A percentile compares a stretch with the other conserved stretches of the same genome.
phyloP scores from a whole-genome alignment of 225 moss, liverwort and hornwort genomes.

The Rhytidiadelphus loreus region DNA sequence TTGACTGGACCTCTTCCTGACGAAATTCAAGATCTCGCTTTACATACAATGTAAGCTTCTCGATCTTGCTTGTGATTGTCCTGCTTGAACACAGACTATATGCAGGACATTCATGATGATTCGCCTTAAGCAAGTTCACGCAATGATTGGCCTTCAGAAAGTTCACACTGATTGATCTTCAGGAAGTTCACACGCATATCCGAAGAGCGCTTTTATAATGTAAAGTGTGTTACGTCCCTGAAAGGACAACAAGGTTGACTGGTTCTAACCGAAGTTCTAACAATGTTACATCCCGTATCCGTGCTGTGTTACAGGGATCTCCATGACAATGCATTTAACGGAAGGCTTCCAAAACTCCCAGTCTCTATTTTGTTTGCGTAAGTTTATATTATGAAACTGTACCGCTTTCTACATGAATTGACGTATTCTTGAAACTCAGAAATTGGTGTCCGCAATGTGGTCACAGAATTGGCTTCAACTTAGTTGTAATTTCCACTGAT shows the following conservation, averaged over 20 bases:
- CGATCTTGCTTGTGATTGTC: neutral
- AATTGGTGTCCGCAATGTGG: neutral
- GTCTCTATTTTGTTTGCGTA: neutral
- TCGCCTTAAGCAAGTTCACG: no score
- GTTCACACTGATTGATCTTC: no score
- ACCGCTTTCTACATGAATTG: neutral
- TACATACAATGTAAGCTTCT: neutral
- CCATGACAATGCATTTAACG: conserved; percentile 1
- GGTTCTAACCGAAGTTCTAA: neutral
- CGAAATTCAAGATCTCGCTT: neutral
- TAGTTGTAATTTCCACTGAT: neutral
- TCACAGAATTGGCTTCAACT: neutral
- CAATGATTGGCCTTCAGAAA: neutral
- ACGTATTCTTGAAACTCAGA: neutral
- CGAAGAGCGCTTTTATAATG: neutral
- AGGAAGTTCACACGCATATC: neutral
- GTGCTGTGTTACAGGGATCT: neutral
- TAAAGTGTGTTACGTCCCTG: no score
- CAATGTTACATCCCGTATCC: neutral
- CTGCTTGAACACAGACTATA: neutral
- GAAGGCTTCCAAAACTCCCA: neutral
- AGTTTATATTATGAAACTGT: neutral
- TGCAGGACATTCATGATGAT: no score
- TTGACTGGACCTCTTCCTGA: neutral
- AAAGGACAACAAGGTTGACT: neutral